Conservation (phyloP, 116 monocot genomes). For the Papilionanthe hybrid region DNA sequence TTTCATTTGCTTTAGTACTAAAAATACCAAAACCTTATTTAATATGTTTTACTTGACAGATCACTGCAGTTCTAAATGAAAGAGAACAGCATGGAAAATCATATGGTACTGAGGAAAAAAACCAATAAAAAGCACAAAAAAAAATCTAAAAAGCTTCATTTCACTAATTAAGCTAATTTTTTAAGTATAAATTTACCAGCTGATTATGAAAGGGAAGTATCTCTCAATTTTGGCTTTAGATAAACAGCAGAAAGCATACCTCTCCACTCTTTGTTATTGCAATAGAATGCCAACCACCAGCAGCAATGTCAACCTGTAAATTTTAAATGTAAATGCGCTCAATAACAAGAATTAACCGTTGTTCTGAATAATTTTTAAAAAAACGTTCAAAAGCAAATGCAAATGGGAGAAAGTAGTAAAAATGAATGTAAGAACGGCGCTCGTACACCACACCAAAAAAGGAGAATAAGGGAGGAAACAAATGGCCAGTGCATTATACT, state of each 20-base stretch:
- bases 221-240: neutral
- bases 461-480: neutral
- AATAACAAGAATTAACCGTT: neutral
- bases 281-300: slow-evolving; percentile 99
- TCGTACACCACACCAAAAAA: neutral
- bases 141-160: neutral
- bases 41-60: neutral
- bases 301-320: slow-evolving; percentile 90
- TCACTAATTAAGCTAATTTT: neutral
- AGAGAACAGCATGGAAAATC: neutral
- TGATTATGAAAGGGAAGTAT: neutral
- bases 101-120: neutral
- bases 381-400: neutral
- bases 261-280: slow-evolving; percentile 74
- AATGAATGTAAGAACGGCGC: neutral
- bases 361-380: neutral
- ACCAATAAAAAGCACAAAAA: neutral
- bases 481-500: neutral
- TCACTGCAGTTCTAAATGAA: neutral
- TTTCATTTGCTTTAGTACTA: neutral
- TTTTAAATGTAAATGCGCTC: neutral
- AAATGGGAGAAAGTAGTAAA: neutral
- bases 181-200: neutral
- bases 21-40: neutral
- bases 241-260: slow-evolving; percentile 29